phyloP scores from a whole-genome alignment of 2,329 filamentous ascomycete species.

The Ophiostoma perfectum region DNA sequence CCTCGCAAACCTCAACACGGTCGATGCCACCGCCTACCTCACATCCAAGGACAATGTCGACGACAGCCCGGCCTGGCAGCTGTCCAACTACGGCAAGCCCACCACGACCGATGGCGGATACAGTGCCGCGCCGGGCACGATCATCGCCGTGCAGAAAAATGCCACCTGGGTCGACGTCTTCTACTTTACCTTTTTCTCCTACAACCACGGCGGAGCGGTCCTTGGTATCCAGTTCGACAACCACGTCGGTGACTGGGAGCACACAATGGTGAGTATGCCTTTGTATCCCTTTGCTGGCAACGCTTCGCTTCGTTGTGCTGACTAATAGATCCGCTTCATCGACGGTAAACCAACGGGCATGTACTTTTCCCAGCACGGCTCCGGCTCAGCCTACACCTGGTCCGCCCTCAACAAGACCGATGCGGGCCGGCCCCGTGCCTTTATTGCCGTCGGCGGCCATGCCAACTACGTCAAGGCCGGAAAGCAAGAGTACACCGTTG shows the following conservation, averaged over 20 bases:
- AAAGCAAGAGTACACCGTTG: slow-evolving; percentile 27
- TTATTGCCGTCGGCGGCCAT: slow-evolving; percentile 27
- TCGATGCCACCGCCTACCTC: slow-evolving; percentile 24
- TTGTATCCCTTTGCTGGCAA: background rate
- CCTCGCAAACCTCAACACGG: slow-evolving; percentile 23
- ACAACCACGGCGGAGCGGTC: slow-evolving; percentile 27
- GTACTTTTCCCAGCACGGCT: slow-evolving; percentile 28
- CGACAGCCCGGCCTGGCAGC: slow-evolving; percentile 24
- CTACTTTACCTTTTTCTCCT: slow-evolving; percentile 29
- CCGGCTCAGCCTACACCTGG: slow-evolving; percentile 29
- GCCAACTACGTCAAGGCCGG: slow-evolving; percentile 29
- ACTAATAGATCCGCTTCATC: slow-evolving; percentile 28
- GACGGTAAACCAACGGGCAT: slow-evolving; percentile 26
- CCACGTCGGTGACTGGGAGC: slow-evolving; percentile 31
- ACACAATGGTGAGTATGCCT: slow-evolving; percentile 26
- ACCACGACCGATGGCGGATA: slow-evolving; percentile 17
- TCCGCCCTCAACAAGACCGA: slow-evolving; percentile 23
- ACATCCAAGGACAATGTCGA: slow-evolving; percentile 25
- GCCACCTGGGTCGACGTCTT: slow-evolving; percentile 27
- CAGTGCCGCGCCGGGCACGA: slow-evolving; percentile 27
- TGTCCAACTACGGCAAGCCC: slow-evolving; percentile 26
- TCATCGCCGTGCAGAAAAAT: slow-evolving; percentile 28
- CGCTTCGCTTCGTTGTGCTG: background rate
- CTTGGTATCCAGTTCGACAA: slow-evolving; percentile 28
- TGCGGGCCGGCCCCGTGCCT: slow-evolving; percentile 25